A percentile compares a stretch with the other conserved stretches of the same genome.
phyloP scores from a whole-genome alignment of 495 filamentous ascomycete species.

The Penicillium angulare region DNA sequence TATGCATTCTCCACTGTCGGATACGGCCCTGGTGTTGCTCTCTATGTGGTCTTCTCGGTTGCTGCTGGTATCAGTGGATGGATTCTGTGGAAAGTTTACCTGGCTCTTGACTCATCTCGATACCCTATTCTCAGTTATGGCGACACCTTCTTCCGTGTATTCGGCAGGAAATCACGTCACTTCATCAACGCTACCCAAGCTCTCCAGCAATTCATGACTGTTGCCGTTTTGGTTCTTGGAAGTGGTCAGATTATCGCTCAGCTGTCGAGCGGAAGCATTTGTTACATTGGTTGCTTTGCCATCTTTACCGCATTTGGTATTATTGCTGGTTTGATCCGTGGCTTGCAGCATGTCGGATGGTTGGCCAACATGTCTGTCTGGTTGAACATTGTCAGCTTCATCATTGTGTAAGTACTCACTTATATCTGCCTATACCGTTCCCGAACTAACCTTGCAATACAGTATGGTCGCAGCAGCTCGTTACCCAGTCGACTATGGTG shows the following conservation, averaged over 20 bases:
- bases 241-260: conserved; percentile 41
- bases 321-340: conserved; percentile 48
- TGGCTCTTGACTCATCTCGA: conserved; percentile 52
- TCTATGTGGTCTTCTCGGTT: conserved; percentile 21
- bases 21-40: conserved; percentile 21
- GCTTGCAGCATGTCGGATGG: conserved; percentile 24
- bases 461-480: conserved; percentile 49
- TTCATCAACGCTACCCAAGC: conserved; percentile 54
- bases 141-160: conserved; percentile 56
- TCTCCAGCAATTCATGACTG: conserved; percentile 51
- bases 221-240: conserved; percentile 53
- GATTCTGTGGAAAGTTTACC: conserved; percentile 54
- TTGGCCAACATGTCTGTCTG: conserved; percentile 24
- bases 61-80: conserved; percentile 39
- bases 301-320: conserved; percentile 45
- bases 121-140: conserved; percentile 56
- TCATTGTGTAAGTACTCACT: conserved; percentile 23
- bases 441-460: conserved; percentile 18
- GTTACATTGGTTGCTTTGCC: too few species aligned
- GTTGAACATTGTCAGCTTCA: conserved; percentile 26
- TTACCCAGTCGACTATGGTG: too few species aligned
- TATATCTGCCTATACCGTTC: too few species aligned
- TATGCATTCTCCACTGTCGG: conserved; percentile 30
- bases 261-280: conserved; percentile 33
- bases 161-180: conserved; percentile 47